phyloP scores from a whole-genome alignment of 768 basidiomycete species.

The Lactarius indigo region DNA sequence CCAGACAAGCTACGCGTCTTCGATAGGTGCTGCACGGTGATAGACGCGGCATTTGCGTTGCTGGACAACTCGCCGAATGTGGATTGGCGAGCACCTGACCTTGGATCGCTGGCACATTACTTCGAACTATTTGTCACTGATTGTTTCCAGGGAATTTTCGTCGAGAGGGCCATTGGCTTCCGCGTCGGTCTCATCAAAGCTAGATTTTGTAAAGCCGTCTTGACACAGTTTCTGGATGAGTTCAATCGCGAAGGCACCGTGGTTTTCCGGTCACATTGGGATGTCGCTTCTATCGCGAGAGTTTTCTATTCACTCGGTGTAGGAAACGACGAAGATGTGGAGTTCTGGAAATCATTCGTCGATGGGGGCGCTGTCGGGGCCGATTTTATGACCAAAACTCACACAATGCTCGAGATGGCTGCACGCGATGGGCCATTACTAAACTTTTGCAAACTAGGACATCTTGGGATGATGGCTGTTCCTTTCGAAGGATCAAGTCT shows the following conservation, averaged over 20 bases:
- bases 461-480: background rate
- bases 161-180: background rate
- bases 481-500: background rate
- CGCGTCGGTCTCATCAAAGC: background rate
- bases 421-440: constrained; percentile 8
- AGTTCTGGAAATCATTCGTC: constrained; percentile 1
- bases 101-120: background rate
- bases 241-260: background rate
- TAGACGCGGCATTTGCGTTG: background rate
- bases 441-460: constrained; percentile 10
- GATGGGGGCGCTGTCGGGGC: background rate
- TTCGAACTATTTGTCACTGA: background rate
- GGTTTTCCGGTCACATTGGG: constrained; percentile 9
- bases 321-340: background rate
- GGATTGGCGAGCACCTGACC: constrained; percentile 15
- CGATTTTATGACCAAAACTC: background rate
- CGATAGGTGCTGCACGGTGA: background rate
- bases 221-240: background rate
- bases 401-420: background rate
- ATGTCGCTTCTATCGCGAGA: constrained; percentile 7
- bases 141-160: constrained; percentile 4
- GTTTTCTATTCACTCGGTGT: background rate
- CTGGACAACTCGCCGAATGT: background rate
- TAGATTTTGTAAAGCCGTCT: background rate
- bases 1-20: background rate